Percentiles rank a stretch among this genome's conserved stretches.
Conservation (phyloP, 2,329 filamentous ascomycete genomes). For the Leptographium wingfieldii region DNA sequence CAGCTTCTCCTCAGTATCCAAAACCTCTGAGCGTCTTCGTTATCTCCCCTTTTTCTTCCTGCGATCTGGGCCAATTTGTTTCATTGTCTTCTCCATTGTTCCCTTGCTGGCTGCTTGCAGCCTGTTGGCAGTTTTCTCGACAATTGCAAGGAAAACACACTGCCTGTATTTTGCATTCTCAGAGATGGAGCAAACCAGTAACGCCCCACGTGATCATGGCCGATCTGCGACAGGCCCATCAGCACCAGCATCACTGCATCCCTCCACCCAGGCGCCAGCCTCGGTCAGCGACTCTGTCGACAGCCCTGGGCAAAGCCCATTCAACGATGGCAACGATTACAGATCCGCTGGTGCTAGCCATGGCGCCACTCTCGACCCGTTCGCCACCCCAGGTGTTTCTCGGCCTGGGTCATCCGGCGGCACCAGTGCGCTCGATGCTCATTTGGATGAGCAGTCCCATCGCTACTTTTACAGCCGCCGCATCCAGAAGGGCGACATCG, state of each 20-base stretch:
- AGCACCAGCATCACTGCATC: background rate
- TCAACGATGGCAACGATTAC: conserved; percentile 26
- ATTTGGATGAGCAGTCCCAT: conserved; percentile 26
- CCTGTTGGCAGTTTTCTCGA: background rate
- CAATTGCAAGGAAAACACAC: background rate
- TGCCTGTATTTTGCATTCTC: background rate
- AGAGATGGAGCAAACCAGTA: background rate
- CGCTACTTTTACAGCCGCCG: conserved; percentile 63
- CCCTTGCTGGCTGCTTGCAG: background rate
- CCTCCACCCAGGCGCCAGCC: background rate
- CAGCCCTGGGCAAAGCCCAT: conserved; percentile 22
- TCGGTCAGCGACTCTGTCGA: background rate
- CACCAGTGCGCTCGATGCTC: conserved; percentile 25
- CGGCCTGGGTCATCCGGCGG: conserved; percentile 34
- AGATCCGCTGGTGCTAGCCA: conserved; percentile 17
- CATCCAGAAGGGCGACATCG: conserved; percentile 57
- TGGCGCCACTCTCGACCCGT: conserved; percentile 28
- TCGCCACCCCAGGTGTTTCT: conserved; percentile 31
- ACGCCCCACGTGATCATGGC: background rate
- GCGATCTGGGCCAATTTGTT: background rate
- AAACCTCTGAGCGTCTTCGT: background rate
- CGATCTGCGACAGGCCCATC: background rate
- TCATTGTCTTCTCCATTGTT: background rate
- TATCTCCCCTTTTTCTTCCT: background rate
- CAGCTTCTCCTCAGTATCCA: background rate